A percentile compares a stretch with the other conserved stretches of the same genome.
phyloP scores from a whole-genome alignment of 148 eudicot genomes.

The Fagopyrum tataricum region DNA sequence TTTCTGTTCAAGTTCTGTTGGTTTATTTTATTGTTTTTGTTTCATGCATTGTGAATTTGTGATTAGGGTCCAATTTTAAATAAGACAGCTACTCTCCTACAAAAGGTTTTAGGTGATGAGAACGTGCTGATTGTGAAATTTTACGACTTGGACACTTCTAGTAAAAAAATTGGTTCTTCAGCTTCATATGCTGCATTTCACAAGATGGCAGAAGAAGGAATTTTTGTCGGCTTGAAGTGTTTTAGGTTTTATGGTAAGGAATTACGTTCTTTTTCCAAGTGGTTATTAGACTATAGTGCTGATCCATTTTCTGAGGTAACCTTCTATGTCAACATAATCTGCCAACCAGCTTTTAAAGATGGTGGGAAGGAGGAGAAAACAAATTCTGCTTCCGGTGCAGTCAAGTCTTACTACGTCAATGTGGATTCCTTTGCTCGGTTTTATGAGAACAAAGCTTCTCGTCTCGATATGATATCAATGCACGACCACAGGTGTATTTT shows the following conservation, averaged over 20 bases:
- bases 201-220: slow-evolving; percentile 44
- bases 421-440: slow-evolving; percentile 33
- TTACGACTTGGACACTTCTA: slow-evolving; percentile 6
- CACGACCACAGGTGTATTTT: slow-evolving; percentile 53
- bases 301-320: background rate
- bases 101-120: slow-evolving; percentile 60
- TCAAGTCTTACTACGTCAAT: slow-evolving; percentile 58
- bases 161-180: slow-evolving; percentile 12
- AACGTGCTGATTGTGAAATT: slow-evolving; percentile 65
- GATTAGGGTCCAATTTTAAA: slow-evolving; percentile 53
- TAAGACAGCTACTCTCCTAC: slow-evolving; percentile 52
- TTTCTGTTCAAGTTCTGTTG: background rate
- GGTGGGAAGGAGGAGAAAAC: slow-evolving; percentile 49
- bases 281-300: background rate
- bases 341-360: slow-evolving; percentile 66
- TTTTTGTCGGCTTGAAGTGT: slow-evolving; percentile 45
- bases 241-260: slow-evolving; percentile 60
- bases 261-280: background rate
- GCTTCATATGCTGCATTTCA: slow-evolving; percentile 16
- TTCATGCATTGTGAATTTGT: background rate
- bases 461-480: slow-evolving; percentile 23
- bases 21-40: too few species aligned
- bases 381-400: slow-evolving; percentile 28
- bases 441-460: slow-evolving; percentile 19
- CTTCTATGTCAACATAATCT: slow-evolving; percentile 2